phyloP scores from a whole-genome alignment of 179 eudicot species.

The Silene vulgaris region DNA sequence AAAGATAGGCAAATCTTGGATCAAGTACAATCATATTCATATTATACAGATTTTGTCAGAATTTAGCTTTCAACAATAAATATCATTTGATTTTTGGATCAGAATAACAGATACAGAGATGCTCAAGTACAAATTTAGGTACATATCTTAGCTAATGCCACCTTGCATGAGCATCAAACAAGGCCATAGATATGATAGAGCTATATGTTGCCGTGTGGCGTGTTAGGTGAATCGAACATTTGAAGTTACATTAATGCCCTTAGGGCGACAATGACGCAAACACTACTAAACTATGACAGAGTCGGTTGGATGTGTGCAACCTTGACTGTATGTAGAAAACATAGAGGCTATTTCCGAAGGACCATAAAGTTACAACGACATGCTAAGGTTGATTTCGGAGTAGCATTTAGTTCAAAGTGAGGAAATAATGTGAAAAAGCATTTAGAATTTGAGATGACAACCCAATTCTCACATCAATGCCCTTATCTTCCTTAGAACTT shows the following conservation, averaged over 20 bases:
- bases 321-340: neutral
- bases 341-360: no score
- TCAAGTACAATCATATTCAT: slow-evolving; percentile 10
- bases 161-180: slow-evolving; percentile 6
- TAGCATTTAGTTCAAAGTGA: slow-evolving; percentile 22
- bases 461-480: slow-evolving; percentile 34
- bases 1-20: slow-evolving; percentile 16
- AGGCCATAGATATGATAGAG: neutral
- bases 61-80: slow-evolving; percentile 15
- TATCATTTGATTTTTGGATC: neutral
- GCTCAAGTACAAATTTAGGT: slow-evolving; percentile 1
- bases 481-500: slow-evolving; percentile 33
- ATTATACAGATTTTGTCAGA: slow-evolving; percentile 17
- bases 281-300: neutral
- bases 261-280: neutral
- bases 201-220: slow-evolving; percentile 12
- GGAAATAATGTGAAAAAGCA: slow-evolving; percentile 31
- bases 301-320: neutral
- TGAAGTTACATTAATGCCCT: slow-evolving; percentile 15
- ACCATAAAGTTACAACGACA: neutral
- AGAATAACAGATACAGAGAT: neutral
- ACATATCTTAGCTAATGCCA: slow-evolving; percentile 9
- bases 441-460: slow-evolving; percentile 19
- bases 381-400: neutral
- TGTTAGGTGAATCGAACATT: neutral